Evolutionary conservation across 192 early-diverging fungal genomes (phyloP).

Genomic region (Spizellomyces sp.): DNA sequence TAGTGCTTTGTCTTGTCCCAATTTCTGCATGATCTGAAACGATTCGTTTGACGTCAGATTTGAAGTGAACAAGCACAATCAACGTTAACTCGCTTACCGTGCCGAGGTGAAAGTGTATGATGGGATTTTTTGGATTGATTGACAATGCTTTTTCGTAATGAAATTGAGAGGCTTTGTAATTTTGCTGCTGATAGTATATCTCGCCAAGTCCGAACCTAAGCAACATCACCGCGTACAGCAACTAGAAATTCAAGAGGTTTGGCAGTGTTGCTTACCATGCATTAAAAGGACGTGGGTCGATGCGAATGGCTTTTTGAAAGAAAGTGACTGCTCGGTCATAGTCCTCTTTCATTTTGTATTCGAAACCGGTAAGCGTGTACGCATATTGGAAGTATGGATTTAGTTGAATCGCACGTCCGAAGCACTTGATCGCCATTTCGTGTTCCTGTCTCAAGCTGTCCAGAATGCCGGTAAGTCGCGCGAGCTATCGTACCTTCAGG

Average conservation of each 20-base stretch:
- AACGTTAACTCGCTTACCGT: constrained; percentile 44
- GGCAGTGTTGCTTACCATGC: constrained; percentile 67
- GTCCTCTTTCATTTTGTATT: constrained; percentile 74
- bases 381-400: constrained; percentile 73
- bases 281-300: constrained; percentile 78
- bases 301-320: constrained; percentile 71
- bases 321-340: constrained; percentile 71
- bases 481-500: constrained; percentile 44
- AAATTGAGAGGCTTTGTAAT: constrained; percentile 70
- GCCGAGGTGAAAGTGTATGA: constrained; percentile 74
- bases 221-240: not conserved
- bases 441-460: constrained; percentile 75
- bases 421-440: constrained; percentile 73
- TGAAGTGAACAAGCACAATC: not conserved
- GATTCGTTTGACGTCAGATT: not conserved
- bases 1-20: constrained; percentile 44
- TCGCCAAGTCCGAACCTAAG: constrained; percentile 77
- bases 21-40: constrained; percentile 19
- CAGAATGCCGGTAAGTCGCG: not conserved
- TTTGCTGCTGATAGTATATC: constrained; percentile 71
- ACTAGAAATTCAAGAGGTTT: constrained; percentile 8
- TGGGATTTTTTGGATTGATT: constrained; percentile 73
- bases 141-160: constrained; percentile 71
- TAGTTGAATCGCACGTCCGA: constrained; percentile 74
- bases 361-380: constrained; percentile 83